A percentile compares a stretch with the other conserved stretches of the same genome.
Evolutionary conservation across 1,139 yeast genomes (phyloP).

Genomic region (Saccharomyces hybrid): DNA sequence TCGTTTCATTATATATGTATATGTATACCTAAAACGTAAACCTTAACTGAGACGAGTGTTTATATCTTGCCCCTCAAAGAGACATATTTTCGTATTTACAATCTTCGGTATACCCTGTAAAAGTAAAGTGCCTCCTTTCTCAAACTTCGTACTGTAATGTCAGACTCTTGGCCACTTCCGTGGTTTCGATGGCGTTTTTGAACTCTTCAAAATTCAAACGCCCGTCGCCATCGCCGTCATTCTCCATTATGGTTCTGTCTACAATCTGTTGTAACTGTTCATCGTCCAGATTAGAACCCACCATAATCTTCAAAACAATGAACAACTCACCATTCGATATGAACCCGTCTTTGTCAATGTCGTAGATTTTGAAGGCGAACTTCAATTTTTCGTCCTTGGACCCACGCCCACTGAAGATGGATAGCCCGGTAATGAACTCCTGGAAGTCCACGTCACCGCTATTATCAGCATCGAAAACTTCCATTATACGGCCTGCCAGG

Average conservation of each 20-base stretch:
- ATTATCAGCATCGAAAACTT: constrained; percentile 88
- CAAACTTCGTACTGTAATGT: constrained; percentile 36
- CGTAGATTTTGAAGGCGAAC: constrained; percentile 91
- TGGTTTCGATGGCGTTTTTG: constrained; percentile 61
- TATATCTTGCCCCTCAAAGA: neutral
- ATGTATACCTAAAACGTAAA: too few species aligned
- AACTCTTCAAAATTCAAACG: constrained; percentile 82
- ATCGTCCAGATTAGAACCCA: constrained; percentile 81
- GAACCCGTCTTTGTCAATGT: constrained; percentile 90
- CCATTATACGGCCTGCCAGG: constrained; percentile 80
- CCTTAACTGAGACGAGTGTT: neutral
- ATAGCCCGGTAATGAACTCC: constrained; percentile 84
- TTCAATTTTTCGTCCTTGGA: constrained; percentile 72
- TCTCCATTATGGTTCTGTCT: constrained; percentile 92
- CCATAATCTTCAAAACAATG: constrained; percentile 93
- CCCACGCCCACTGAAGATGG: constrained; percentile 88
- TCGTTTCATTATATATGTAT: too few species aligned
- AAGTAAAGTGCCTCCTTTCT: neutral
- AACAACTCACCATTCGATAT: constrained; percentile 93
- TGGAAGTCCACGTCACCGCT: constrained; percentile 93
- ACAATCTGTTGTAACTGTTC: constrained; percentile 90
- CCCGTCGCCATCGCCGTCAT: constrained; percentile 89
- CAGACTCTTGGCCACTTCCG: constrained; percentile 53
- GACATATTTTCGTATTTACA: neutral
- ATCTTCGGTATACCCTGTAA: neutral